Base-by-base conservation (phyloP, 768 basidiomycete species). In the Tricholoma flavovirens region DNA sequence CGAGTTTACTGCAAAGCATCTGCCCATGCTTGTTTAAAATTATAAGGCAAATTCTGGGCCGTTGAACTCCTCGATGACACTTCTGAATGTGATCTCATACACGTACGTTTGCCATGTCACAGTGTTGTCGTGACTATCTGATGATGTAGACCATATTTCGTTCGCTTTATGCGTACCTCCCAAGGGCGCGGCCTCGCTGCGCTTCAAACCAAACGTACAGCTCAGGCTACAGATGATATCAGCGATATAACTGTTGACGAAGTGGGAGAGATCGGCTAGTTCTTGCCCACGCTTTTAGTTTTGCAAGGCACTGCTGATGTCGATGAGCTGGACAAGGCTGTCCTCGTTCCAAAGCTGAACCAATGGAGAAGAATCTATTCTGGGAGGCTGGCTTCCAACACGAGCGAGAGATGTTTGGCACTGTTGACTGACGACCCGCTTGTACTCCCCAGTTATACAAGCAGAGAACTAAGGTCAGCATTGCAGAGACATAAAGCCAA, bases 1-100 rank as follows among this genome's bases (percentile, higher is more conserved):
- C 45, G 66, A 71, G 65, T 61, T 75, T 51, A 71, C 74, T 22
- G 76, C 77, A 32, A 75, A 68, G 56, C 68, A 74, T 61, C 63
- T 74, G 12, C 73, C 73, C 9, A 63, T 58, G 15, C 56, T 77
- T 21, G 65, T 68, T 3, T 64, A 66, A 17, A 64, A 67, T 53
- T 75, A 66, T 52, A 66, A 63, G 51, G 53, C 59, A 19, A 65
- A 63, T 21, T 38, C 61, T 2, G 62, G 63, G 14, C 62, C 62
- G 3, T 49, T 67, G 19, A 68, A 64, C 43, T 49, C 61, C 0
- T 58, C 70, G 5, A 61, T 64, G 56, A 64, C 56, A 9, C 65
- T 73, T 57, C 56, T 77, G 22, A 76, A 75, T 57, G 57, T 62
- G 30, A 57, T 76, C 49, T 62, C 66, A 6, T 65, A 71, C 53